phyloP scores from a whole-genome alignment of 768 basidiomycete species.

The Boletus rubropictus region DNA sequence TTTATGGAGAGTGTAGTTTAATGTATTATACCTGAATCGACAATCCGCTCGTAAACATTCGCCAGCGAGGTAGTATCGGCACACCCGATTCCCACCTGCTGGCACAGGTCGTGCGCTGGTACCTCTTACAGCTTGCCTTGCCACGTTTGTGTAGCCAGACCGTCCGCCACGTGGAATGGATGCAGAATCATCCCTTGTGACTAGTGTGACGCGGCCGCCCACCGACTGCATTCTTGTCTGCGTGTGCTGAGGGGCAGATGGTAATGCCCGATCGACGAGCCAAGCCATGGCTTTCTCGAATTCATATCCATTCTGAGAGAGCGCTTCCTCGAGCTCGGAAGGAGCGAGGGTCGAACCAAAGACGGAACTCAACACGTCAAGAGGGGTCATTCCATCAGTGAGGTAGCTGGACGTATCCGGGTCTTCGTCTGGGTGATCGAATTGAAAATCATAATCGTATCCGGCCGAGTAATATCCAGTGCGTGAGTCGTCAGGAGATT shows the following conservation, averaged over 20 bases:
- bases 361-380: constrained; percentile 91
- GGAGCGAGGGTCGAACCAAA: constrained; percentile 89
- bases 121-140: constrained; percentile 19
- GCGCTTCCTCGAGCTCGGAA: constrained; percentile 89
- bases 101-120: constrained; percentile 33
- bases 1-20: not conserved
- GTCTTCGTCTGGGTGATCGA: constrained; percentile 34
- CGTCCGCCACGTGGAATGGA: constrained; percentile 39
- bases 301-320: constrained; percentile 83
- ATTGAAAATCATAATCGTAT: constrained; percentile 31
- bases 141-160: constrained; percentile 29
- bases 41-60: constrained; percentile 96
- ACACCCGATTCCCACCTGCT: constrained; percentile 66
- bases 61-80: constrained; percentile 93
- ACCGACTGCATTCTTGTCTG: constrained; percentile 51
- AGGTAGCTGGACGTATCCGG: constrained; percentile 54
- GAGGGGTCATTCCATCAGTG: constrained; percentile 93
- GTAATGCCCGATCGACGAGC: constrained; percentile 72
- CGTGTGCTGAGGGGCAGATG: constrained; percentile 35
- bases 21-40: constrained; percentile 77
- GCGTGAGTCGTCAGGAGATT: constrained; percentile 47
- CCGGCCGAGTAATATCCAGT: constrained; percentile 26
- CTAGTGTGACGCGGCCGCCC: constrained; percentile 63
- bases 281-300: constrained; percentile 95
- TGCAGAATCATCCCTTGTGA: constrained; percentile 48